Percentiles rank a stretch among this genome's conserved stretches.
Evolutionary conservation across 2,329 filamentous ascomycete species (phyloP).

Genomic region (Dothideomycetes sp.): DNA sequence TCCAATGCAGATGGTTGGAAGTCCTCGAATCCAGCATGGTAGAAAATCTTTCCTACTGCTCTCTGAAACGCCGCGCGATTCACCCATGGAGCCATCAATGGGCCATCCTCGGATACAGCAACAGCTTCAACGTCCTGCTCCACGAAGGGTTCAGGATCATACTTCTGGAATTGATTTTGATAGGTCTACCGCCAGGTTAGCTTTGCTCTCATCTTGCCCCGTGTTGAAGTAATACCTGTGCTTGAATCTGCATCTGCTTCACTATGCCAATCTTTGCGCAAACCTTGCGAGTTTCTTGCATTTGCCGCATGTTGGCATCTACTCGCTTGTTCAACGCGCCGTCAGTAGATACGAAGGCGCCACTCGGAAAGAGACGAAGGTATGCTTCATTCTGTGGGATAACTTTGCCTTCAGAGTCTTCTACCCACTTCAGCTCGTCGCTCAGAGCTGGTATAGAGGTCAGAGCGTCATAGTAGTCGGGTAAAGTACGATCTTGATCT

Average conservation of each 20-base stretch:
- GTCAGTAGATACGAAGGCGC: constrained; percentile 63
- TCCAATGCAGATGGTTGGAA: constrained; percentile 92
- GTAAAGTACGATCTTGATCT: constrained; percentile 71
- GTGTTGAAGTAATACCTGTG: constrained; percentile 55
- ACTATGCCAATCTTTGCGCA: constrained; percentile 95
- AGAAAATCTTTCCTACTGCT: constrained; percentile 88
- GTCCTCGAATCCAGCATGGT: constrained; percentile 93
- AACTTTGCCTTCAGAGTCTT: constrained; percentile 79
- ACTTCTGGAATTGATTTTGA: constrained; percentile 96
- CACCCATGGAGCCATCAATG: constrained; percentile 73
- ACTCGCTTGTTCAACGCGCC: constrained; percentile 69
- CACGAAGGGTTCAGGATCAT: constrained; percentile 77
- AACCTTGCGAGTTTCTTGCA: constrained; percentile 93
- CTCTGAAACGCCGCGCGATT: constrained; percentile 79
- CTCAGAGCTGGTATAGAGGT: constrained; percentile 78
- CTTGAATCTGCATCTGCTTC: constrained; percentile 98
- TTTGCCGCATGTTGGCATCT: constrained; percentile 82
- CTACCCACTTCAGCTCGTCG: constrained; percentile 70
- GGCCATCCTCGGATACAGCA: constrained; percentile 78
- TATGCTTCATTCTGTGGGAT: constrained; percentile 82
- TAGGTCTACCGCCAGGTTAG: constrained; percentile 55
- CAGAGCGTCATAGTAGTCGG: constrained; percentile 88
- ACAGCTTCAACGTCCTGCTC: constrained; percentile 83
- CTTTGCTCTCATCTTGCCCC: constrained; percentile 1
- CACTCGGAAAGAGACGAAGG: constrained; percentile 63